These are phyloP conservation scores for Vigna nakashimae DNA, from an alignment of 306 rosid species.

Conservation along the genomic window DNA sequence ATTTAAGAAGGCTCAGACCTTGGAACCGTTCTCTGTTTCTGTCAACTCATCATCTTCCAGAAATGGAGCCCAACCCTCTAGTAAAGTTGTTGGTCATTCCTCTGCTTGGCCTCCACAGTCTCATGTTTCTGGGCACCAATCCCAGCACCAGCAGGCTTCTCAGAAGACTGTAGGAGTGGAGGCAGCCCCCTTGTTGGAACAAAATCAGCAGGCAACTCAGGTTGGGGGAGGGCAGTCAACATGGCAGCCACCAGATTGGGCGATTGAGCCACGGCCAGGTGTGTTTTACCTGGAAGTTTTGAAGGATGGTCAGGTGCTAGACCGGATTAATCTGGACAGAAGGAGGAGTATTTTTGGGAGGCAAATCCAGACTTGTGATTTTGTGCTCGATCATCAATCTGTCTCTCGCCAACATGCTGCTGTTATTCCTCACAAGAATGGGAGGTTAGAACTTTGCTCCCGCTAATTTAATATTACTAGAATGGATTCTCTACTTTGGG, in stretches of 20 bases:
- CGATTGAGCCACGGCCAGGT: constrained; percentile 88
- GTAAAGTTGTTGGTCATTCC: constrained; percentile 54
- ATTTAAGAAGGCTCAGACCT: constrained; percentile 90
- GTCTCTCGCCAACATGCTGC: constrained; percentile 99
- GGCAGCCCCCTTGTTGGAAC: constrained; percentile 74
- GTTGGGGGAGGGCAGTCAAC: constrained; percentile 87
- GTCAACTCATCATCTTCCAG: constrained; percentile 58
- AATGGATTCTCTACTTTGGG: constrained; percentile 17
- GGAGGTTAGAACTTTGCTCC: constrained; percentile 67
- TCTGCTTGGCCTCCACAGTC: constrained; percentile 51
- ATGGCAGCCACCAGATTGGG: constrained; percentile 99
- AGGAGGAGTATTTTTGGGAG: constrained; percentile 86
- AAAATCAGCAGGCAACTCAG: constrained; percentile 71
- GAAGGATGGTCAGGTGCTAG: constrained; percentile 87
- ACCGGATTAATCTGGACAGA: constrained; percentile 72
- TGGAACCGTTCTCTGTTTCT: constrained; percentile 83
- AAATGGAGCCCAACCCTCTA: constrained; percentile 48
- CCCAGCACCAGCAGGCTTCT: constrained; percentile 55
- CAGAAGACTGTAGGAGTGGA: constrained; percentile 57
- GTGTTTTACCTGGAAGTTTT: constrained; percentile 85
- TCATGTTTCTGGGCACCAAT: constrained; percentile 39
- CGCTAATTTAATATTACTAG: constrained; percentile 27
- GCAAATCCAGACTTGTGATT: constrained; percentile 82
- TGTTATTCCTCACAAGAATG: constrained; percentile 93
- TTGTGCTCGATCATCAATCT: constrained; percentile 94